Evolutionary conservation across 106 monocot genomes (phyloP).

Genomic region (Allium cepa): DNA sequence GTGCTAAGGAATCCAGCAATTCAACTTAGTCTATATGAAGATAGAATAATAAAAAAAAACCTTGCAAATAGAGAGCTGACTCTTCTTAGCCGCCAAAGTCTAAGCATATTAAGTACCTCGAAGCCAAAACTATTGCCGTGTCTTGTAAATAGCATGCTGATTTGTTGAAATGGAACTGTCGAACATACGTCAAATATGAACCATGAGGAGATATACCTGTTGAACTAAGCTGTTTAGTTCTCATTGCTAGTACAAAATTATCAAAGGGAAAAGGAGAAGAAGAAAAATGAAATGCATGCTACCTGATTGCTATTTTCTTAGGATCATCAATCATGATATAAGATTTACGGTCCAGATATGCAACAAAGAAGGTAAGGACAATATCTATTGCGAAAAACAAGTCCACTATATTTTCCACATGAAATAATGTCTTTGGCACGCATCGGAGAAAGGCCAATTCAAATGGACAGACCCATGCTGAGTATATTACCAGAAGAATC

Average conservation of each 20-base stretch:
- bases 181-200: slow-evolving; percentile 66
- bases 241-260: background rate
- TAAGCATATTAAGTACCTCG: slow-evolving; percentile 51
- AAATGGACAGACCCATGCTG: slow-evolving; percentile 70
- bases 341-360: slow-evolving; percentile 45
- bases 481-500: slow-evolving; percentile 59
- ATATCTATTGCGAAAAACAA: slow-evolving; percentile 65
- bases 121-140: slow-evolving; percentile 28
- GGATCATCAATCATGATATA: slow-evolving; percentile 48
- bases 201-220: slow-evolving; percentile 65
- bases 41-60: slow-evolving; percentile 24
- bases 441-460: slow-evolving; percentile 59
- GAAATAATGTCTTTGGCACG: slow-evolving; percentile 26
- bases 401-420: slow-evolving; percentile 43
- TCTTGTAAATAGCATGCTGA: slow-evolving; percentile 38
- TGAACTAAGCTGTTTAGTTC: background rate
- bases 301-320: slow-evolving; percentile 55
- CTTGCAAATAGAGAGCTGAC: slow-evolving; percentile 68
- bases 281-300: slow-evolving; percentile 18
- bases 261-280: background rate
- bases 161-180: slow-evolving; percentile 50
- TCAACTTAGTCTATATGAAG: background rate
- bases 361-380: slow-evolving; percentile 65
- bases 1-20: too few relatives aligned
- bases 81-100: slow-evolving; percentile 59